phyloP scores from a whole-genome alignment of 1,139 yeast species.

The Pichia sp. region DNA sequence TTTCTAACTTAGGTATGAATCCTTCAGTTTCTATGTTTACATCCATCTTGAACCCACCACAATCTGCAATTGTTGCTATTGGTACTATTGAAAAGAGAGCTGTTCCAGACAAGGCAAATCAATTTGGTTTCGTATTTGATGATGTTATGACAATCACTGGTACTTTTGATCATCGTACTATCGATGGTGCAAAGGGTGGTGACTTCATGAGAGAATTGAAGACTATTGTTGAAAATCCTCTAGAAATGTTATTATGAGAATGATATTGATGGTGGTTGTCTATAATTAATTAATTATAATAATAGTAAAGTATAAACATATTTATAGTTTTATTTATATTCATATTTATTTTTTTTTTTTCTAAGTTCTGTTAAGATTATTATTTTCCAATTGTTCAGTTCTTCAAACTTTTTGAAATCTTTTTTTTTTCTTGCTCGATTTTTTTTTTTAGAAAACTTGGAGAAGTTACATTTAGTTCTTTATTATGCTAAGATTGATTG shows the following conservation, averaged over 20 bases:
- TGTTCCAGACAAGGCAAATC: constrained; percentile 85
- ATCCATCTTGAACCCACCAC: constrained; percentile 97
- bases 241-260: constrained; percentile 73
- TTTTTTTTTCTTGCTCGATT: too few relatives aligned
- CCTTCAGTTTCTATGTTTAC: constrained; percentile 87
- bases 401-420: too few relatives aligned
- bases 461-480: too few relatives aligned
- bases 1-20: constrained; percentile 98
- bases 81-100: constrained; percentile 93
- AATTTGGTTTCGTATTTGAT: constrained; percentile 86
- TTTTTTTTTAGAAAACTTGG: too few relatives aligned
- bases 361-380: too few relatives aligned
- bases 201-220: constrained; percentile 93
- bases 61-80: constrained; percentile 85
- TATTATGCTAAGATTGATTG: too few relatives aligned
- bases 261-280: not conserved
- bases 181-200: constrained; percentile 98
- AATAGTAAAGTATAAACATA: not conserved
- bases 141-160: constrained; percentile 89
- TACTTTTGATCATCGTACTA: constrained; percentile 94
- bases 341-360: not conserved
- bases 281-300: not conserved
- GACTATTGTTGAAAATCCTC: constrained; percentile 89
- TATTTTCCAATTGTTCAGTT: too few relatives aligned
- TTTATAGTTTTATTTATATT: too few relatives aligned